phyloP scores from a whole-genome alignment of 768 basidiomycete genomes.

The Rhizopogon vesiculosus region DNA sequence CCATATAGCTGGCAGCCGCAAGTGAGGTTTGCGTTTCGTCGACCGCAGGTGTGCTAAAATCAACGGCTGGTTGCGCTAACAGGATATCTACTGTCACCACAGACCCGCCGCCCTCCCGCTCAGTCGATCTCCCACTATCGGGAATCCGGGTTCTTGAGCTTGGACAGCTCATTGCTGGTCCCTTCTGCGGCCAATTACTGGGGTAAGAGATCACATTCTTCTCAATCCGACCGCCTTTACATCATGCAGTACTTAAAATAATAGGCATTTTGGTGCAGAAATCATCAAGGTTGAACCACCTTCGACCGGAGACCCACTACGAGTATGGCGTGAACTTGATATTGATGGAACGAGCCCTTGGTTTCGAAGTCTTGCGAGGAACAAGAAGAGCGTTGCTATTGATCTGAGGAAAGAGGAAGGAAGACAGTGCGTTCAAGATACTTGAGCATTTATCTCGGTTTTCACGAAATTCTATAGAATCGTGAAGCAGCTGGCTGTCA shows the following conservation, averaged over 20 bases:
- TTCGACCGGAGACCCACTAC: slow-evolving; percentile 56
- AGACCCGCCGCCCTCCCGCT: neutral
- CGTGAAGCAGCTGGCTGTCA: slow-evolving; percentile 54
- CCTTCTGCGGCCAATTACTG: slow-evolving; percentile 68
- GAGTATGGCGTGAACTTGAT: slow-evolving; percentile 69
- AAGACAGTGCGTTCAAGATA: slow-evolving; percentile 31
- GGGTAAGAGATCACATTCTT: slow-evolving; percentile 36
- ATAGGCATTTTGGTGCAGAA: slow-evolving; percentile 68
- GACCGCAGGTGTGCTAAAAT: neutral
- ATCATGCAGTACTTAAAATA: neutral
- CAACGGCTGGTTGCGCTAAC: neutral
- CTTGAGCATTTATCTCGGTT: neutral
- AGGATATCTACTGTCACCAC: neutral
- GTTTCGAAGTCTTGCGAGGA: slow-evolving; percentile 67
- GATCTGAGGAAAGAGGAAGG: slow-evolving; percentile 58
- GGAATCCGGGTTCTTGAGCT: slow-evolving; percentile 65
- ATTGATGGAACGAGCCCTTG: slow-evolving; percentile 68
- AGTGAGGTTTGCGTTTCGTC: neutral
- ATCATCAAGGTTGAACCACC: slow-evolving; percentile 71
- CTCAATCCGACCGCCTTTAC: neutral
- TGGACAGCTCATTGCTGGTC: slow-evolving; percentile 68
- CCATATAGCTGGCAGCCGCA: neutral
- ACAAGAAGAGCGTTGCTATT: slow-evolving; percentile 72
- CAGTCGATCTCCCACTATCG: slow-evolving; percentile 47
- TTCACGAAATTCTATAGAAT: slow-evolving; percentile 34